Conservation (phyloP, 805 yeast species). For the Nakazawaea ishiwadae region DNA sequence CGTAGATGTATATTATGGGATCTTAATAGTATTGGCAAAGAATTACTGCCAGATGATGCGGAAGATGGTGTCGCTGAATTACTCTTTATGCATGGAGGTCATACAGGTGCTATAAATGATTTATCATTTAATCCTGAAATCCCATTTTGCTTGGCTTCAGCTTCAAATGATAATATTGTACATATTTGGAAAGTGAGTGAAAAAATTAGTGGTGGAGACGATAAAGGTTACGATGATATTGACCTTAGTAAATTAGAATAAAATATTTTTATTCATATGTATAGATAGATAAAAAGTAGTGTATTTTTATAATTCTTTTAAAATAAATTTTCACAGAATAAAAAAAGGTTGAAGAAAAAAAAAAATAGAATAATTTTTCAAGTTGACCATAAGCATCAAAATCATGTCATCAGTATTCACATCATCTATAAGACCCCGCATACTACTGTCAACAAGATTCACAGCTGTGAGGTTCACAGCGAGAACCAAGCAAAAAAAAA, state of each 20-base stretch:
- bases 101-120: constrained; percentile 72
- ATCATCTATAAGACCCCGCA: neutral
- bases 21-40: constrained; percentile 71
- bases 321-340: neutral
- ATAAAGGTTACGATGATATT: constrained; percentile 13
- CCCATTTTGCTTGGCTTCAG: constrained; percentile 74
- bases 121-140: constrained; percentile 63
- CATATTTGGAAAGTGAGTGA: constrained; percentile 50
- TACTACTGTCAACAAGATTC: neutral
- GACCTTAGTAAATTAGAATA: constrained; percentile 14
- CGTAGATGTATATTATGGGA: constrained; percentile 82
- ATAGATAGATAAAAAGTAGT: neutral
- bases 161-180: constrained; percentile 56
- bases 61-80: constrained; percentile 90
- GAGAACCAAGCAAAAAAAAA: constrained; percentile 47
- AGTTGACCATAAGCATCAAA: too few species aligned
- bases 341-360: neutral
- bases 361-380: too few species aligned
- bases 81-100: constrained; percentile 91
- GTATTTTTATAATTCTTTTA: neutral
- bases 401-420: neutral
- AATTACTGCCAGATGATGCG: constrained; percentile 80
- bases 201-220: constrained; percentile 21
- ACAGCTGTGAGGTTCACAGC: constrained; percentile 39
- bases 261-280: neutral